Percentiles rank a stretch among this genome's conserved stretches.
These are phyloP conservation scores for Xerocomellus intermedius DNA, from an alignment of 768 basidiomycete genomes.

Conservation along the genomic window DNA sequence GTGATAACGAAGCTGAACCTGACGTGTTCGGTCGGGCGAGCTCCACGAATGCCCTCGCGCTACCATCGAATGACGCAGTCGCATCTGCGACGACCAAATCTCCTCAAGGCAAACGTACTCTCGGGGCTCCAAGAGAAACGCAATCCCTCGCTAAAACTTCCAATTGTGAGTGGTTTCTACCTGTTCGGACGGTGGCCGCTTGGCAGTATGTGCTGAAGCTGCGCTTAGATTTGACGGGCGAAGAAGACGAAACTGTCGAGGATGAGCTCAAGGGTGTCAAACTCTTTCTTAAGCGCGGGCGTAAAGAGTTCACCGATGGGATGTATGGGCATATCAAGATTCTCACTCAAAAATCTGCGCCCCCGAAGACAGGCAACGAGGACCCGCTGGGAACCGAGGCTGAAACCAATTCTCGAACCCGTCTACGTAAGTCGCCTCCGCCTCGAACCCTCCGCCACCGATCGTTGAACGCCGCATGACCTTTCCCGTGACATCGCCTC, in stretches of 20 bases:
- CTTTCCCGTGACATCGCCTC: neutral
- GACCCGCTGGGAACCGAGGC: constrained; percentile 4
- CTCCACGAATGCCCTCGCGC: constrained; percentile 10
- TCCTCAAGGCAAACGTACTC: neutral
- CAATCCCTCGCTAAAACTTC: constrained; percentile 8
- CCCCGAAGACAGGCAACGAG: neutral
- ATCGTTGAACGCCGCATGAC: constrained; percentile 16
- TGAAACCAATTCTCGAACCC: constrained; percentile 20
- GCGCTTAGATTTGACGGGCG: constrained; percentile 47
- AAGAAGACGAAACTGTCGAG: constrained; percentile 59
- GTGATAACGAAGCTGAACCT: constrained; percentile 4
- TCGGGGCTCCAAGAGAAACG: neutral
- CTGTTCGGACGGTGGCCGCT: neutral
- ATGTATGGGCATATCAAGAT: constrained; percentile 63
- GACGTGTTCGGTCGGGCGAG: constrained; percentile 9
- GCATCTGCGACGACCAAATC: neutral
- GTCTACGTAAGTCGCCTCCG: constrained; percentile 31
- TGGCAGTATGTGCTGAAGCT: constrained; percentile 1
- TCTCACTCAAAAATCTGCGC: constrained; percentile 37
- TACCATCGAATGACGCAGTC: constrained; percentile 21
- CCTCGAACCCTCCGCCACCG: constrained; percentile 20
- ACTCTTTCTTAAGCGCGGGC: constrained; percentile 42
- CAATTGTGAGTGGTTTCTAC: constrained; percentile 15
- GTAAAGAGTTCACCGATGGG: constrained; percentile 54
- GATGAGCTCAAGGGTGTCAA: constrained; percentile 61